Percentiles rank a stretch among this genome's conserved stretches.
phyloP scores from a whole-genome alignment of 495 filamentous ascomycete species.

The Penicillium arizonense region DNA sequence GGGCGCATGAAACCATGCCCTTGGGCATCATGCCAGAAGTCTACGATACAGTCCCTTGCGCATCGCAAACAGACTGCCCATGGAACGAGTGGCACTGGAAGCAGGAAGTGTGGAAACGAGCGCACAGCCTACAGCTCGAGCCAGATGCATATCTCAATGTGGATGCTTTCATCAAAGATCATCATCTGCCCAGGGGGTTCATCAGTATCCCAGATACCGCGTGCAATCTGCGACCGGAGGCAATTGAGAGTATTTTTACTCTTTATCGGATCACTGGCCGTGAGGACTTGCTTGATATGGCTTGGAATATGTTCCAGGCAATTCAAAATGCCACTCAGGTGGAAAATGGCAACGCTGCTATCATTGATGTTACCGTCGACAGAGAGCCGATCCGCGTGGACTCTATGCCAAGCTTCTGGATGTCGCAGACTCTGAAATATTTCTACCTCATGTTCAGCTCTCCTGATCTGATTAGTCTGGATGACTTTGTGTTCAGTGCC shows the following conservation, averaged over 20 bases:
- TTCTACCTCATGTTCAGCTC: conserved; percentile 65
- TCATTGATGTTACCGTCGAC: conserved; percentile 39
- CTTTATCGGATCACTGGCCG: conserved; percentile 64
- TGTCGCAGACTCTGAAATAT: conserved; percentile 70
- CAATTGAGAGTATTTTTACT: conserved; percentile 60
- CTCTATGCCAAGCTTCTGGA: conserved; percentile 55
- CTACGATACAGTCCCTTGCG: conserved; percentile 34
- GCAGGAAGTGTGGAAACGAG: conserved; percentile 23
- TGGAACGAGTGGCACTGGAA: conserved; percentile 40
- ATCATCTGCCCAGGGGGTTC: conserved; percentile 34
- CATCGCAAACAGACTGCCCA: conserved; percentile 27
- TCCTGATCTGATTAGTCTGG: conserved; percentile 60
- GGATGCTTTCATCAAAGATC: conserved; percentile 23
- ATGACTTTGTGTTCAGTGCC: conserved; percentile 68
- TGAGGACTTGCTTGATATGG: conserved; percentile 51
- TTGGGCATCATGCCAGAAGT: conserved; percentile 48
- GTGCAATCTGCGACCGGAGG: conserved; percentile 51
- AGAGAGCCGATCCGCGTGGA: conserved; percentile 25
- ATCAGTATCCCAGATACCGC: conserved; percentile 32
- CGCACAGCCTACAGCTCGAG: conserved; percentile 6
- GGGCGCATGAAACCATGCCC: conserved; percentile 58
- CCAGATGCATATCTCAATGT: conserved; percentile 6
- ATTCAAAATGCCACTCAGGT: conserved; percentile 51
- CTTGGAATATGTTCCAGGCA: conserved; percentile 63
- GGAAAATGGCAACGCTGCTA: conserved; percentile 45